Base-by-base conservation (phyloP, 768 basidiomycete species). In the Hypholoma sublateritium region DNA sequence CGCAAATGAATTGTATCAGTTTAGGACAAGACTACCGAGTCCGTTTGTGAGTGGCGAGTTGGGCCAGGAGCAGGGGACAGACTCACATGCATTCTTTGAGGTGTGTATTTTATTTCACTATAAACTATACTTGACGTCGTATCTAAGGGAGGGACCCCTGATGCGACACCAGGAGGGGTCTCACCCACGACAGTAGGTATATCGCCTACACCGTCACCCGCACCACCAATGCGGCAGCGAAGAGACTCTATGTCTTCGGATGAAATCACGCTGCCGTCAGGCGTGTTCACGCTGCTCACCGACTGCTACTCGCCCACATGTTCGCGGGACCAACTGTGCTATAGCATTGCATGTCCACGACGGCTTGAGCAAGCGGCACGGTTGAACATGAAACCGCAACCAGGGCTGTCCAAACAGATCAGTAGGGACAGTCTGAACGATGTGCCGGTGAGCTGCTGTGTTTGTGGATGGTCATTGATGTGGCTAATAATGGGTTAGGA, bases 271-370 rank as follows among this genome's bases (percentile, higher is more conserved):
- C 72, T 98, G 54, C 97, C 97, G 2, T 84, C 89, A 0, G 97
- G 97, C 21, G 95, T 98, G 14, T 98, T 98, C 71, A 98, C 95
- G 1, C 81, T 98, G 44, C 80, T 99, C 59, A 95, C 95, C 0
- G 95, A 97, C 69, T 99, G 97, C 70, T 98, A 98, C 74, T 97
- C 95, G 11, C 94, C 97, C 16, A 99, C 97, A 28, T 98, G 97
- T 73, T 91, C 92, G 34, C 80, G 91, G 50, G 95, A 98, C 68
- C 86, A 84, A 58, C 74, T 98, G n/a, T 99, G 97, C 74, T 98
- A 99, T 70, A 93, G 91, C 61, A 98, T 98, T 61, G 95, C 94
- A 24, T 99, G 97, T 69, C 97, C 97, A 1, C 74, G 97, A 49
- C 75, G 97, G 58, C 72, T 97, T 57, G 96, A 98, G 72, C 97